These are phyloP conservation scores for Thalassiosira mediterranea DNA, from an alignment of 352 stramenopile species.

Conservation along the genomic window DNA sequence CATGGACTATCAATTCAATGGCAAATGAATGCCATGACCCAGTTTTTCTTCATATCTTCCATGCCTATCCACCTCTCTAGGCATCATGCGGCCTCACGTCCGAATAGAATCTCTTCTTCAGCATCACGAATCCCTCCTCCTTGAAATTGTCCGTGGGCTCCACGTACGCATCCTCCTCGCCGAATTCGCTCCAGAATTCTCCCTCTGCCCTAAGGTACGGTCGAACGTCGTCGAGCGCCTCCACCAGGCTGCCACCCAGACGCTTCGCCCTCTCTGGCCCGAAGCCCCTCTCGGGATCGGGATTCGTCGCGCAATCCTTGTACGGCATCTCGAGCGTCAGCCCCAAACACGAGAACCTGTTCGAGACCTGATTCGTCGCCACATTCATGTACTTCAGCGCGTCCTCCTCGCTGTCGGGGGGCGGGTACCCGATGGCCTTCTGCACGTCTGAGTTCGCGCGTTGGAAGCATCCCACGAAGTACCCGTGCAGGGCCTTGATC, in stretches of 20 bases:
- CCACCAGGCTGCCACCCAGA: constrained; percentile 68
- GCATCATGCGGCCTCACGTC: constrained; percentile 59
- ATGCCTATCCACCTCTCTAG: constrained; percentile 10
- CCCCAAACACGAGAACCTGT: constrained; percentile 78
- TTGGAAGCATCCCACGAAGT: constrained; percentile 73
- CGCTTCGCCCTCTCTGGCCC: constrained; percentile 46
- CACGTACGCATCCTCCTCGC: constrained; percentile 68
- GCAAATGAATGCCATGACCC: no score
- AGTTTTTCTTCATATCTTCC: no score
- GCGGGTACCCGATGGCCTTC: constrained; percentile 73
- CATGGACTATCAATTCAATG: no score
- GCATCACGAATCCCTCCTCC: constrained; percentile 54
- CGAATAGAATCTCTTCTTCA: constrained; percentile 74
- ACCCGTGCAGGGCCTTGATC: constrained; percentile 75
- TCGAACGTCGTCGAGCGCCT: constrained; percentile 67
- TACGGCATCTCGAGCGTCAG: constrained; percentile 86
- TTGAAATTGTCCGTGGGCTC: constrained; percentile 53
- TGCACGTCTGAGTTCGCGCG: constrained; percentile 81
- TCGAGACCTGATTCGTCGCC: constrained; percentile 80
- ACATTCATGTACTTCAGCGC: constrained; percentile 78
- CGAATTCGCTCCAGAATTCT: constrained; percentile 69
- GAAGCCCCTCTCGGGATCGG: constrained; percentile 76
- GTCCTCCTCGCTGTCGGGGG: constrained; percentile 49
- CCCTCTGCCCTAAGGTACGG: constrained; percentile 66
- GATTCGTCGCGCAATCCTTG: constrained; percentile 83